phyloP scores from a whole-genome alignment of 106 monocot genomes.

The Dioscorea dumetorum region DNA sequence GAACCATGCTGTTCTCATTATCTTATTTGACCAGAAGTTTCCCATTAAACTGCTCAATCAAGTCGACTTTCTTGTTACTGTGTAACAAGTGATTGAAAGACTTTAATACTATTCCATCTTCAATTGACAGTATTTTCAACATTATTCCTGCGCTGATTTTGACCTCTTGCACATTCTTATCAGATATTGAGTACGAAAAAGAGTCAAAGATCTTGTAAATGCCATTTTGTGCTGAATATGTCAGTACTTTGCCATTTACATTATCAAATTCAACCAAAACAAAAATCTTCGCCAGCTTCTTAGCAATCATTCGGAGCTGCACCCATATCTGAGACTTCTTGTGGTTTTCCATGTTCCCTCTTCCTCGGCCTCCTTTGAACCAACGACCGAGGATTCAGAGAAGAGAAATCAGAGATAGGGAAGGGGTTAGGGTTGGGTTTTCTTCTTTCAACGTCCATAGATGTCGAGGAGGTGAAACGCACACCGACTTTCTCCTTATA shows the following conservation, averaged over 20 bases:
- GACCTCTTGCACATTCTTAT: slow-evolving; percentile 84
- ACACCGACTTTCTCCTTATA: too few species aligned
- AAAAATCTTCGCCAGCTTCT: slow-evolving; percentile 33
- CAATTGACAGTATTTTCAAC: slow-evolving; percentile 69
- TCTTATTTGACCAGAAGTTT: slow-evolving; percentile 81
- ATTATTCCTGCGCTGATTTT: slow-evolving; percentile 84
- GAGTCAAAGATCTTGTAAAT: slow-evolving; percentile 77
- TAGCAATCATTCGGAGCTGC: slow-evolving; percentile 21
- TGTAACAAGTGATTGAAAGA: slow-evolving; percentile 58
- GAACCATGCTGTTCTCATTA: slow-evolving; percentile 41
- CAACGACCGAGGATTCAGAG: neutral
- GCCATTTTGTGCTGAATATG: slow-evolving; percentile 84
- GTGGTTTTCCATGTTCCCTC: slow-evolving; percentile 12
- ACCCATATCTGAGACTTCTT: slow-evolving; percentile 23
- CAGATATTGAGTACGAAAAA: slow-evolving; percentile 57
- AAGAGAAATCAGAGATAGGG: neutral
- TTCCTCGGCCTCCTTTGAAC: neutral
- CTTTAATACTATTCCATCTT: slow-evolving; percentile 61
- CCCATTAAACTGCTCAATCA: slow-evolving; percentile 80
- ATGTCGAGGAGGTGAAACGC: neutral
- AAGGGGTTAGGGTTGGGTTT: slow-evolving; percentile 13
- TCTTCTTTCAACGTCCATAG: neutral
- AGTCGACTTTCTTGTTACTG: slow-evolving; percentile 65
- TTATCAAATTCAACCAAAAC: slow-evolving; percentile 96
- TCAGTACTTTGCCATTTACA: slow-evolving; percentile 91